Evolutionary conservation across 352 stramenopile species (phyloP).

Genomic region (Pythium periplocum): DNA sequence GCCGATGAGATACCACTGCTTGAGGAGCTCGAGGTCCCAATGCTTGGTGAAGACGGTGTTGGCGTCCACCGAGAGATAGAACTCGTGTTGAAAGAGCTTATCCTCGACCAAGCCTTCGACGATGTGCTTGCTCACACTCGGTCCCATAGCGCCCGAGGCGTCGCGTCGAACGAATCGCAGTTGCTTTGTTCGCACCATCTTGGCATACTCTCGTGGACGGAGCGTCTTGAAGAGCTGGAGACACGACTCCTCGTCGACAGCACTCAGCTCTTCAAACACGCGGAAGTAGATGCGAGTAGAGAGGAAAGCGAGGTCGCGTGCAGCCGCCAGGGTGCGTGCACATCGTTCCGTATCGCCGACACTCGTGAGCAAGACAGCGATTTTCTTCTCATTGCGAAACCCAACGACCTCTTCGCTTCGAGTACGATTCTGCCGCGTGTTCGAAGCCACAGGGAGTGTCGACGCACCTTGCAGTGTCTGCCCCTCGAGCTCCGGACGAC

Average conservation of each 20-base stretch:
- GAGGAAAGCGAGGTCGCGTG: slow-evolving; percentile 30
- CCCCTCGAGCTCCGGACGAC: too few species aligned
- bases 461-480: too few species aligned
- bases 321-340: slow-evolving; percentile 43
- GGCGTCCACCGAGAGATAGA: slow-evolving; percentile 73
- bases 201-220: slow-evolving; percentile 34
- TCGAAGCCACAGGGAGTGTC: neutral
- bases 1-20: slow-evolving; percentile 76
- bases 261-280: slow-evolving; percentile 67
- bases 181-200: slow-evolving; percentile 40
- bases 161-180: slow-evolving; percentile 53
- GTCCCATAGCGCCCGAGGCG: slow-evolving; percentile 44
- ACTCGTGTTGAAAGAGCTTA: slow-evolving; percentile 32
- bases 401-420: slow-evolving; percentile 3
- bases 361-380: slow-evolving; percentile 72
- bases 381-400: slow-evolving; percentile 67
- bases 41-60: slow-evolving; percentile 59
- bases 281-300: slow-evolving; percentile 51
- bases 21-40: slow-evolving; percentile 71
- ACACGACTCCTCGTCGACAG: slow-evolving; percentile 56
- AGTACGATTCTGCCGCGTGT: slow-evolving; percentile 5
- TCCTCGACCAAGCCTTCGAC: slow-evolving; percentile 56
- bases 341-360: slow-evolving; percentile 52
- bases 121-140: slow-evolving; percentile 46
- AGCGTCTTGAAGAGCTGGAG: slow-evolving; percentile 54